Evolutionary conservation across 75 land plant genomes (phyloP).

Genomic region (Larix kaempferi): DNA sequence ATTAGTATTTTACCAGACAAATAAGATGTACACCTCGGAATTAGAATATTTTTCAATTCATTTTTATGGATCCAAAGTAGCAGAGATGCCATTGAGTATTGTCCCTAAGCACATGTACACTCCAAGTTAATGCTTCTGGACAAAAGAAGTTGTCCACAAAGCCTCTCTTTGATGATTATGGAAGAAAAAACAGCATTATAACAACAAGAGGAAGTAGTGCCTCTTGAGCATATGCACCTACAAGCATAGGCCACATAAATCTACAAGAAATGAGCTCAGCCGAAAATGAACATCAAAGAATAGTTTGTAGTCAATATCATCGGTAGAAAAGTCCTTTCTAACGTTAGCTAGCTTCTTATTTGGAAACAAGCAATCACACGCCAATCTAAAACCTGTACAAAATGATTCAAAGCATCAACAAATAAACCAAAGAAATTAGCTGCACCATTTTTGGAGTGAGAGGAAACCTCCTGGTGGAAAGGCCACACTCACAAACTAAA

Average conservation of each 20-base stretch:
- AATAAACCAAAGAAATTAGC: slow-evolving; percentile 7
- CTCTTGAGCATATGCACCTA: slow-evolving; percentile 5
- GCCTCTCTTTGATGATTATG: not conserved
- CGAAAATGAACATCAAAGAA: slow-evolving; percentile 6
- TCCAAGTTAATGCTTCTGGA: slow-evolving; percentile 3
- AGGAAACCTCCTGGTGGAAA: not conserved
- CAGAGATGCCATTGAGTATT: not conserved
- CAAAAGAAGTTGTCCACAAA: slow-evolving; percentile 6
- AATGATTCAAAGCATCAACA: slow-evolving; percentile 1
- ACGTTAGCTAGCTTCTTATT: slow-evolving; percentile 8
- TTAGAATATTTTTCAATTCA: not conserved
- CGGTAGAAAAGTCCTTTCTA: slow-evolving; percentile 4
- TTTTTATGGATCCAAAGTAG: not conserved
- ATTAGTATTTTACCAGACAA: not conserved
- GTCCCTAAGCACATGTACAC: slow-evolving; percentile 9
- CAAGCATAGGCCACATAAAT: slow-evolving; percentile 6
- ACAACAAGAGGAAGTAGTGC: slow-evolving; percentile 9
- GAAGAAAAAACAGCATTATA: slow-evolving; percentile 1
- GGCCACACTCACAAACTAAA: not conserved
- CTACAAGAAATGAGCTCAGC: not conserved
- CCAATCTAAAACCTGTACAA: slow-evolving; percentile 12
- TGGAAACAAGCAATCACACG: slow-evolving; percentile 8
- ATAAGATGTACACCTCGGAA: not conserved
- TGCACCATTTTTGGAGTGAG: not conserved
- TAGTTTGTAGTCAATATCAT: slow-evolving; percentile 6